Evolutionary conservation across 169 alveolate species (phyloP), one percentile per base, ranked within the genome.

Genomic region (Cryptosporidium muris): DNA sequence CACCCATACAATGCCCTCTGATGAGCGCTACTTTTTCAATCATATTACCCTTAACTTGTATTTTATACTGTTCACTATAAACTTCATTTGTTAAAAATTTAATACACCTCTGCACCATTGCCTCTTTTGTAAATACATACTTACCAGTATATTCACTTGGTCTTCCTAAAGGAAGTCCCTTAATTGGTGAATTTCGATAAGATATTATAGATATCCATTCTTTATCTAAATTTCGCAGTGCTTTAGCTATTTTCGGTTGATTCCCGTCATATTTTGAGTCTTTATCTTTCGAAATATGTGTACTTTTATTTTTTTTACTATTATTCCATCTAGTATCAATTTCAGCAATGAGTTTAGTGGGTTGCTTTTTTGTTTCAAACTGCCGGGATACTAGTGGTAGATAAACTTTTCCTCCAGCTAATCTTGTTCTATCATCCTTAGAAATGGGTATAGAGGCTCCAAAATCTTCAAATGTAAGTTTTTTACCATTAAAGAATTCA

Each of bases 51-150:
- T 74, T 58, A 12, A 74, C 60, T 56, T 12, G 14, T n/a, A 74
- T 74, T n/a, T 60, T 60, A 37, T 74, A 74, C 4, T 16, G 14
- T 12, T 38, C 14, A 0, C 11, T 47, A n/a, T 43, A 14, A 12
- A 47, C 34, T 56, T 74, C 85, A 48, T 54, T 38, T 2, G 85
- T 9, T 11, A 74, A 58, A 48, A 74, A 74, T 8, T 74, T 54
- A 4, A 60, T 54, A 6, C 85, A 74, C n/a, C 85, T 74, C 34
- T 68, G 38, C n/a, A 74, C 54, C 85, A 74, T 74, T 40, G 85
- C 9, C 12, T 74, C 85, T 12, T 58, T 74, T 40, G 45, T 74
- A 60, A 74, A 74, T 60, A 43, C 6, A 42, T 74, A 66, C 63
- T 47, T 74, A 48, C 60, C 68, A 12, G 63, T 68, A 36, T 74